These are phyloP conservation scores for Kodamaea nitidulidarum DNA, from an alignment of 805 yeast species.

Conservation along the genomic window DNA sequence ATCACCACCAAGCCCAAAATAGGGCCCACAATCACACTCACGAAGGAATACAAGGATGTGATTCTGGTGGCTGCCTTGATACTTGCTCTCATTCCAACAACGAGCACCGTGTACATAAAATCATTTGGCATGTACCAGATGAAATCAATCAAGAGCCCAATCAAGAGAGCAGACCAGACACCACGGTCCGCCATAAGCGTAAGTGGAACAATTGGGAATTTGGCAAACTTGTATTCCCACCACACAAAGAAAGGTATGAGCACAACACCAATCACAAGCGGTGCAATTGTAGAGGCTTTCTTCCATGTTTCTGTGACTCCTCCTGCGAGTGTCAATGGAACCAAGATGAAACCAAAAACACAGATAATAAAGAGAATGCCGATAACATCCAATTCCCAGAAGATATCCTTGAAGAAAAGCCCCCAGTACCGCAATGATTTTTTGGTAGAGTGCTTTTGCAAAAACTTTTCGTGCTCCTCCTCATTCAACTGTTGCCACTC, in stretches of 20 bases:
- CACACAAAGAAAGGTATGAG: constrained; percentile 53
- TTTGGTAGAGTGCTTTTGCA: constrained; percentile 25
- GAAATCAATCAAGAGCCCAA: constrained; percentile 57
- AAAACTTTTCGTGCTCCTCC: constrained; percentile 11
- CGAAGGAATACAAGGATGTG: constrained; percentile 58
- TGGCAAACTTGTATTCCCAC: constrained; percentile 58
- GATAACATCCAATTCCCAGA: constrained; percentile 63
- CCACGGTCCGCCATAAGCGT: constrained; percentile 61
- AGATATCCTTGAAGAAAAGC: constrained; percentile 23
- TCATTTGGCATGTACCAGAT: constrained; percentile 68
- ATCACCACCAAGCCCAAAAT: constrained; percentile 52
- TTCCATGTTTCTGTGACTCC: constrained; percentile 55
- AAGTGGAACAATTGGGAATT: constrained; percentile 58
- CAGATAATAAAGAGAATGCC: constrained; percentile 57
- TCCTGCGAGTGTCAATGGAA: constrained; percentile 75
- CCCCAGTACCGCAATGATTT: constrained; percentile 10
- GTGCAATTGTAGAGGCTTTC: constrained; percentile 59
- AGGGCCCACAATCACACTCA: constrained; percentile 58
- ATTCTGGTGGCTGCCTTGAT: constrained; percentile 65
- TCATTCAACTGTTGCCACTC: constrained; percentile 35
- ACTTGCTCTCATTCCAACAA: constrained; percentile 60
- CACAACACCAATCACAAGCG: constrained; percentile 62
- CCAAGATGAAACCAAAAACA: constrained; percentile 59
- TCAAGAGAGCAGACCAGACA: constrained; percentile 64
- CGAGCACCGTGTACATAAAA: constrained; percentile 61